Evolutionary conservation across 139 green algal species (phyloP).

Genomic region (Volvox africanus): DNA sequence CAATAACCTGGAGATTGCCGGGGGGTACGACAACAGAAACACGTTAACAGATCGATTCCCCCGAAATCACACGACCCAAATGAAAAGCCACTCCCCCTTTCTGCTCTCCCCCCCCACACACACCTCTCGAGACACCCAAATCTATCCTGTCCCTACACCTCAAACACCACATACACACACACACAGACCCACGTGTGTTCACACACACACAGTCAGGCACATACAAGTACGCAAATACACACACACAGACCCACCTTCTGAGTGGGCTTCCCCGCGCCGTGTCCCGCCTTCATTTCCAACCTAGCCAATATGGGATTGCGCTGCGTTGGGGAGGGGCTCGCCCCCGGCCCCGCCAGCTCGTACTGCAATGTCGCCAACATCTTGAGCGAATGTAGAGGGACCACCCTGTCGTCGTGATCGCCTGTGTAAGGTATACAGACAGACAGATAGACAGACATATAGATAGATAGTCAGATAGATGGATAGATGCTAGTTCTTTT

Average conservation of each 20-base stretch:
- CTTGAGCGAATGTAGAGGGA: slow-evolving; percentile 92
- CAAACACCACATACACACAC: neutral
- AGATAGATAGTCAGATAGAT: neutral
- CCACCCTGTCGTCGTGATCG: slow-evolving; percentile 90
- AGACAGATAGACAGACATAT: neutral
- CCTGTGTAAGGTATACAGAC: slow-evolving; percentile 35
- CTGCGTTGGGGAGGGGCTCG: slow-evolving; percentile 59
- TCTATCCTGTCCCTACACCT: neutral
- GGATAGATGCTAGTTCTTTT: too few relatives aligned
- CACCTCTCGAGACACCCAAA: too few relatives aligned
- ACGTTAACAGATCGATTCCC: too few relatives aligned
- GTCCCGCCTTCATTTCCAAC: slow-evolving; percentile 82
- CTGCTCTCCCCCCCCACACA: too few relatives aligned
- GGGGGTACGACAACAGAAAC: too few relatives aligned
- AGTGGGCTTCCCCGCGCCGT: slow-evolving; percentile 94
- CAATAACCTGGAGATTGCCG: slow-evolving; percentile 68
- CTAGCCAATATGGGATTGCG: slow-evolving; percentile 89
- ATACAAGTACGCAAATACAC: neutral
- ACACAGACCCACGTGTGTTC: too few relatives aligned
- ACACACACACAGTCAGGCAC: neutral
- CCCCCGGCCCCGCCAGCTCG: slow-evolving; percentile 56
- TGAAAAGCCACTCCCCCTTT: too few relatives aligned
- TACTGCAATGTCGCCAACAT: slow-evolving; percentile 87
- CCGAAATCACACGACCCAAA: too few relatives aligned
- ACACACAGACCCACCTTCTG: slow-evolving; percentile 66